Base-by-base conservation (phyloP, 2,329 filamentous ascomycete species). In the Macrophomina pseudophaseolina region DNA sequence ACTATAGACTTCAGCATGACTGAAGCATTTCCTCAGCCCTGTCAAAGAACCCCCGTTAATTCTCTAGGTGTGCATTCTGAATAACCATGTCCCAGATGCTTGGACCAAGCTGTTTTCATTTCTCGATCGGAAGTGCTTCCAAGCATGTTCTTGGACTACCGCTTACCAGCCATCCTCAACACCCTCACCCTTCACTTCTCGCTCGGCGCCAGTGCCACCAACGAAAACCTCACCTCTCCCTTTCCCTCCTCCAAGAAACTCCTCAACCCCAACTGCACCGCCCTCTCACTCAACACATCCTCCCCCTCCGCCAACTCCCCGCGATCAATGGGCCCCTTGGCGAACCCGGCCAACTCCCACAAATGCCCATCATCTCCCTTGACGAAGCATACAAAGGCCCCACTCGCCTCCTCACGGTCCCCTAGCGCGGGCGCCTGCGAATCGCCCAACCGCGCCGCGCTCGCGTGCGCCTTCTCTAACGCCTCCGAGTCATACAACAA, bases 401-500 rank as follows among this genome's bases (percentile, higher is more conserved):
- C 77, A 32, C 73, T 74, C 4, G 74, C 72, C 0, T 74, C 73
- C 42, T 38, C 35, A 76, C 75, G 0, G 23, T 23, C 23, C 23
- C 69, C 69, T 0, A 73, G 68, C 14, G 56, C 49, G 4, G 79
- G 80, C 1, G 75, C 72, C 2, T 62, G 56, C 0, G 80, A 79
- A 67, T 84, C 80, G 0, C 82, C 82, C 32, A 77, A 70, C 60
- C 72, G 66, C n/a, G 79, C 81, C 16, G 77, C 80, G 23, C 78
- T 75, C 68, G 76, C 75, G 71, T 83, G 81, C 11, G 80, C 80
- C 46, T 72, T 69, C 70, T 83, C 81, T 5, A 84, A 77, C 40
- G 72, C 78, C 4, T 78, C 74, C 1, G 78, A 82, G 62, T 86
- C 77, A 67, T 86, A 84, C 5, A 88, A 76, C 28, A 86, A 76